These are phyloP conservation scores for Fusarium irregulare DNA, from an alignment of 2,329 filamentous ascomycete genomes.

Conservation along the genomic window DNA sequence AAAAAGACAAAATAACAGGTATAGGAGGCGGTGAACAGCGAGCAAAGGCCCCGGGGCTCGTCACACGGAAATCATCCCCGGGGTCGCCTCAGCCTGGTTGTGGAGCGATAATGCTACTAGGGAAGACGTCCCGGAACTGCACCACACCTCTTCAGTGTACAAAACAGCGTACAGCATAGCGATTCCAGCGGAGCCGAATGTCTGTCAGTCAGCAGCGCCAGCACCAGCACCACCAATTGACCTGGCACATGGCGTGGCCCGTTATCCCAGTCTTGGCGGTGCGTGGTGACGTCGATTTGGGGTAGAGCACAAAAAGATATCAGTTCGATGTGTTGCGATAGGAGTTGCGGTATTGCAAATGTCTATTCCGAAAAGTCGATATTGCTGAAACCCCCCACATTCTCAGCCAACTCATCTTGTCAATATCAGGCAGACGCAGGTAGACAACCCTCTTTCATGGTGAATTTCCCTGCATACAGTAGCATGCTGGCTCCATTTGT, in stretches of 20 bases:
- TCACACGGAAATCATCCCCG: slow-evolving; percentile 46
- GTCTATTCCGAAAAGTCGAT: slow-evolving; percentile 19
- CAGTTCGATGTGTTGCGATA: slow-evolving; percentile 34
- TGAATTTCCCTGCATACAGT: slow-evolving; percentile 15
- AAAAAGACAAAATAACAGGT: slow-evolving; percentile 25
- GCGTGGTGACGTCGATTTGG: slow-evolving; percentile 45
- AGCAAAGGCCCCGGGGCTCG: slow-evolving; percentile 38
- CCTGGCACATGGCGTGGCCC: slow-evolving; percentile 38
- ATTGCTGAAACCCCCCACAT: slow-evolving; percentile 16
- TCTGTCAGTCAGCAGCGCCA: slow-evolving; percentile 19
- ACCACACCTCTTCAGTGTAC: slow-evolving; percentile 31
- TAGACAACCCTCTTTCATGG: slow-evolving; percentile 12
- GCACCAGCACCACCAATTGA: slow-evolving; percentile 35
- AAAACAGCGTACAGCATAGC: slow-evolving; percentile 9
- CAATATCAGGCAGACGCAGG: slow-evolving; percentile 11
- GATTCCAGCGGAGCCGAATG: slow-evolving; percentile 32
- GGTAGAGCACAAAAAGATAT: slow-evolving; percentile 31
- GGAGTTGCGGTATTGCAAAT: slow-evolving; percentile 32
- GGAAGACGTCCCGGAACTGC: slow-evolving; percentile 32
- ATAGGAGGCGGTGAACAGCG: slow-evolving; percentile 46
- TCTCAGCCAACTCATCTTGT: slow-evolving; percentile 23
- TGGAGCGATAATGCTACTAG: slow-evolving; percentile 38
- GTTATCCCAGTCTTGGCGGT: slow-evolving; percentile 37
- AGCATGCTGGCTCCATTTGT: slow-evolving; percentile 16
- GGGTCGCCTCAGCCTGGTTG: slow-evolving; percentile 42